Conservation (phyloP, 345 rosid genomes). For the Rhizophora mangle region DNA sequence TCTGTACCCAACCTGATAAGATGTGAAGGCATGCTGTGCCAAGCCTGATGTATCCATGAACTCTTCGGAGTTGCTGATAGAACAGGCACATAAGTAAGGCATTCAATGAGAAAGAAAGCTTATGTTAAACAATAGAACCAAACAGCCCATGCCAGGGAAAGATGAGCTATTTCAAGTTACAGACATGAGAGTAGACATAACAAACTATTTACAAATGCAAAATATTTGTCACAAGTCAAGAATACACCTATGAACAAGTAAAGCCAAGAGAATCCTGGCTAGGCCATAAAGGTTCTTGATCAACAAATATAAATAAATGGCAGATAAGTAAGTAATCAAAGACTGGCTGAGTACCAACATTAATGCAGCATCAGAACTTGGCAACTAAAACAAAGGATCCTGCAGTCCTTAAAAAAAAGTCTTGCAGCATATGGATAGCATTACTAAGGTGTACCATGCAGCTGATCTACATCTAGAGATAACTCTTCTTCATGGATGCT, state of each 20-base stretch:
- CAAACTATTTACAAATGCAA: neutral
- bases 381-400: neutral
- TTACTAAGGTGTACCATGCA: neutral
- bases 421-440: too few relatives aligned
- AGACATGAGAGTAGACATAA: neutral
- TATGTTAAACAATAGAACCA: constrained; percentile 1
- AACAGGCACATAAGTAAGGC: constrained; percentile 4
- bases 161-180: constrained; percentile 2
- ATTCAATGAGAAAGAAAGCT: constrained; percentile 3
- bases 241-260: neutral
- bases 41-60: constrained; percentile 35
- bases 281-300: neutral
- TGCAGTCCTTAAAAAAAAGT: neutral
- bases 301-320: neutral
- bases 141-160: neutral
- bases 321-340: neutral
- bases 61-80: constrained; percentile 36
- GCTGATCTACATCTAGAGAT: neutral
- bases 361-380: neutral
- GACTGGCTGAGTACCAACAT: neutral
- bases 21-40: constrained; percentile 39
- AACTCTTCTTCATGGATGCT: neutral
- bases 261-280: constrained; percentile 3
- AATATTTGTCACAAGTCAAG: neutral
- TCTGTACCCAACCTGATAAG: constrained; percentile 28